phyloP scores from a whole-genome alignment of 805 yeast species.

The Lipomyces chichibuensis region DNA sequence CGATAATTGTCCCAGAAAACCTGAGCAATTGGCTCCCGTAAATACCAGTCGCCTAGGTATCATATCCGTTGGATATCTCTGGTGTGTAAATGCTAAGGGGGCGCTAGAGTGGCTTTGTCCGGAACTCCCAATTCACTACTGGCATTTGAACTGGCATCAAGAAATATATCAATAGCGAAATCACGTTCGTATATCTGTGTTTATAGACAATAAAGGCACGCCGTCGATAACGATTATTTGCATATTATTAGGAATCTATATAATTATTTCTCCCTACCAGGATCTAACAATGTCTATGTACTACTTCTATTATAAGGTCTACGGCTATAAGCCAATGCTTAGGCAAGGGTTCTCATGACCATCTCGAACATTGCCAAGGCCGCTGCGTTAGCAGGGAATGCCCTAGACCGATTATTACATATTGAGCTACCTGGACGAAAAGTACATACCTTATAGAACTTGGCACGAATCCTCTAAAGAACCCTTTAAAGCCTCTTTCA shows the following conservation, averaged over 20 bases:
- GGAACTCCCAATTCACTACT: background rate
- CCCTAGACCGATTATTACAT: slow-evolving; percentile 48
- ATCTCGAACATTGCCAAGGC: slow-evolving; percentile 70
- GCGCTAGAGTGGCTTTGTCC: too few species aligned
- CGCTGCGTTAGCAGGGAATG: slow-evolving; percentile 94
- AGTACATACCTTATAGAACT: slow-evolving; percentile 50
- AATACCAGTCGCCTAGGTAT: background rate
- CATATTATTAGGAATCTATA: too few species aligned
- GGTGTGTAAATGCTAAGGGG: background rate
- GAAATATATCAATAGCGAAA: too few species aligned
- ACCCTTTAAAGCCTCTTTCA: slow-evolving; percentile 59
- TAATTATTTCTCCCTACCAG: too few species aligned
- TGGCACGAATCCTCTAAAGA: slow-evolving; percentile 79
- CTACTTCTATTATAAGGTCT: background rate
- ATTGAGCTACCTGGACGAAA: background rate
- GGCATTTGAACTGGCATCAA: too few species aligned
- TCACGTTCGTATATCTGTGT: too few species aligned
- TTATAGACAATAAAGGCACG: too few species aligned
- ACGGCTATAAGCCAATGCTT: too few species aligned
- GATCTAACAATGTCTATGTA: too few species aligned
- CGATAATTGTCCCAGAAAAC: background rate
- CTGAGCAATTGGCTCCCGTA: background rate
- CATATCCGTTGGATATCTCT: background rate
- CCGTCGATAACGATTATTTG: too few species aligned
- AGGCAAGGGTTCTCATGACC: too few species aligned